phyloP scores from a whole-genome alignment of 176 grass and related monocot genomes.

The Phoenix dactylifera region DNA sequence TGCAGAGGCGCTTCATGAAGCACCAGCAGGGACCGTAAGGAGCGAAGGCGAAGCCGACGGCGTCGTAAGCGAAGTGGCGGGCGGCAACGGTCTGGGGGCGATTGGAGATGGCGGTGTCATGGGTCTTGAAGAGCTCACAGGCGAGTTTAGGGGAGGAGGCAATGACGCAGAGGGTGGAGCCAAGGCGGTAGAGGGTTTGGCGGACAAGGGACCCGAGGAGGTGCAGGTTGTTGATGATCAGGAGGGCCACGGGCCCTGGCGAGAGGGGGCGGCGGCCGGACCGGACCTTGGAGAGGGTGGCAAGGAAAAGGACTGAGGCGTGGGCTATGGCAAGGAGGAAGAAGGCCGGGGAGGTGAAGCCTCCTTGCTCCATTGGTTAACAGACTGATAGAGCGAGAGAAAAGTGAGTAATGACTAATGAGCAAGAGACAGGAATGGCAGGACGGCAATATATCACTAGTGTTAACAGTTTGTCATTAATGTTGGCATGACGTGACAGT shows the following conservation, averaged over 20 bases:
- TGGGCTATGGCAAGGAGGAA: no score
- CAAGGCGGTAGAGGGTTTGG: constrained; percentile 39
- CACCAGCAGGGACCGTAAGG: constrained; percentile 48
- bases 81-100: constrained; percentile 27
- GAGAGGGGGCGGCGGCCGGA: constrained; percentile 9
- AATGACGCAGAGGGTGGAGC: constrained; percentile 40
- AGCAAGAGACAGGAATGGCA: no score
- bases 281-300: no score
- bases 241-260: constrained; percentile 28
- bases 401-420: no score
- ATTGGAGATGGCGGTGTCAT: constrained; percentile 43
- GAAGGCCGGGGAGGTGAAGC: no score
- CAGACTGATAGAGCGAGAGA: no score
- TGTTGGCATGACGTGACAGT: no score
- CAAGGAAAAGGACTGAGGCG: no score
- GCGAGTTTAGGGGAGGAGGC: constrained; percentile 23
- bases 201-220: constrained; percentile 24
- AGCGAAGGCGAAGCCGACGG: constrained; percentile 49
- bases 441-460: no score
- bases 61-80: constrained; percentile 40
- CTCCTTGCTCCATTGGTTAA: no score
- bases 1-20: constrained; percentile 62
- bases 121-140: constrained; percentile 21
- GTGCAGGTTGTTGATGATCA: constrained; percentile 44
- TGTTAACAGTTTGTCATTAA: no score